Conservation (phyloP, 257 asterid genomes). For the Forsythia viridissima region DNA sequence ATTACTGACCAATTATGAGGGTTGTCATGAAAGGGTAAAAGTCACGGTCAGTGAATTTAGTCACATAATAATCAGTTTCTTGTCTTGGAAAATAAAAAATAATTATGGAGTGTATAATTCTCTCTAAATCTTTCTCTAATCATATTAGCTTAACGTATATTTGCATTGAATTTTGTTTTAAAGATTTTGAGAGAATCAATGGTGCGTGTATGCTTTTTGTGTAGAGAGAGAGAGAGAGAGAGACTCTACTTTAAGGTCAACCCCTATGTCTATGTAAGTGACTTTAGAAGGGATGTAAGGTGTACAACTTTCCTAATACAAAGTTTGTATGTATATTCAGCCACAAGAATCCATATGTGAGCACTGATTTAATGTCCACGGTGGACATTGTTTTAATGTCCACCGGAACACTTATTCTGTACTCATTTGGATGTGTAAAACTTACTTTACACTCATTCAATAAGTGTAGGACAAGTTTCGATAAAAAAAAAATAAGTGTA, state of each 20-base stretch:
- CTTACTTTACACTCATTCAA: no score
- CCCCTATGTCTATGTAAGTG: slow-evolving; percentile 26
- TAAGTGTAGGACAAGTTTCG: no score
- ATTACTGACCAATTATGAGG: slow-evolving; percentile 45
- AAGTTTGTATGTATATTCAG: neutral
- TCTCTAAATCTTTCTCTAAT: slow-evolving; percentile 37
- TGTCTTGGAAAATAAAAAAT: neutral
- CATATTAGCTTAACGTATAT: slow-evolving; percentile 38
- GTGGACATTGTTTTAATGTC: no score
- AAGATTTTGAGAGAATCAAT: neutral
- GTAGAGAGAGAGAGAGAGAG: neutral
- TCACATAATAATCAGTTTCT: neutral
- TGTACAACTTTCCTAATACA: slow-evolving; percentile 7
- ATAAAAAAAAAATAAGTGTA: no score
- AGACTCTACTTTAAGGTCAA: slow-evolving; percentile 51
- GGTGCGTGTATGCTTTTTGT: neutral
- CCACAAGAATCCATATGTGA: no score
- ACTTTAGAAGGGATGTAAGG: slow-evolving; percentile 32
- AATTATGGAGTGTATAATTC: slow-evolving; percentile 18
- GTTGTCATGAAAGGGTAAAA: slow-evolving; percentile 13
- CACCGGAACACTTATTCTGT: no score
- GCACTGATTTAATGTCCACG: no score
- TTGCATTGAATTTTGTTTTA: slow-evolving; percentile 14
- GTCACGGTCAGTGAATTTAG: slow-evolving; percentile 32
- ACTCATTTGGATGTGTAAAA: no score